Evolutionary conservation across 2,329 filamentous ascomycete genomes (phyloP).

Genomic region (Aureobasidium mangrovei): DNA sequence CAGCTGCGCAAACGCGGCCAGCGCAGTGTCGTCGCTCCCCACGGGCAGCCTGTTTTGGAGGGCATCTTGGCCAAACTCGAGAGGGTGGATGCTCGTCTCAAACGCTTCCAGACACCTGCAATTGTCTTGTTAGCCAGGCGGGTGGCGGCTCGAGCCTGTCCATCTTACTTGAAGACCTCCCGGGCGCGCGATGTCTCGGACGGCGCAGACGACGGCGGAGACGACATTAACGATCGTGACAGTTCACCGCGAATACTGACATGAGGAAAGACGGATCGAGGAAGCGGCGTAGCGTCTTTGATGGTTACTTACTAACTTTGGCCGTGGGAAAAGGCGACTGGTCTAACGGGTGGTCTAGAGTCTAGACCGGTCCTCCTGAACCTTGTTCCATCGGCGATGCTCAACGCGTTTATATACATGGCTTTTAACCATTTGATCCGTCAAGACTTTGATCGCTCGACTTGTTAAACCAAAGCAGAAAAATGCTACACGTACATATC

Average conservation of each 20-base stretch:
- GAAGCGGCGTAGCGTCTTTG: neutral
- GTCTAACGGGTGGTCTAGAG: too few species aligned
- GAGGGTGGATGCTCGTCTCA: neutral
- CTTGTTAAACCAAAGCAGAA: neutral
- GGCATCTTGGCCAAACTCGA: constrained; percentile 10
- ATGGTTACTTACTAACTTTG: too few species aligned
- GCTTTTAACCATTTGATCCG: too few species aligned
- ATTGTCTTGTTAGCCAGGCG: neutral
- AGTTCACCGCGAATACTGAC: neutral
- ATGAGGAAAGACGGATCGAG: neutral
- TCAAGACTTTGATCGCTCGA: neutral
- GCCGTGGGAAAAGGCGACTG: too few species aligned
- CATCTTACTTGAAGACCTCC: constrained; percentile 8
- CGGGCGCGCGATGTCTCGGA: constrained; percentile 1
- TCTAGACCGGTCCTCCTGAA: neutral
- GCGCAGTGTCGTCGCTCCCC: constrained; percentile 32
- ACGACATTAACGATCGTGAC: neutral
- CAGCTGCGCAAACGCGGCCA: constrained; percentile 42
- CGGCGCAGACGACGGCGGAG: neutral
- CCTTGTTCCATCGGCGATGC: neutral
- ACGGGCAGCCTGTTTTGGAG: constrained; percentile 10
- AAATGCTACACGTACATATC: too few species aligned
- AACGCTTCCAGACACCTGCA: constrained; percentile 2
- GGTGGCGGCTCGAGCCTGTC: neutral
- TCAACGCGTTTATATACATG: too few species aligned